These are phyloP conservation scores for Erodium maritimum DNA, from an alignment of 345 rosid genomes.

Conservation along the genomic window DNA sequence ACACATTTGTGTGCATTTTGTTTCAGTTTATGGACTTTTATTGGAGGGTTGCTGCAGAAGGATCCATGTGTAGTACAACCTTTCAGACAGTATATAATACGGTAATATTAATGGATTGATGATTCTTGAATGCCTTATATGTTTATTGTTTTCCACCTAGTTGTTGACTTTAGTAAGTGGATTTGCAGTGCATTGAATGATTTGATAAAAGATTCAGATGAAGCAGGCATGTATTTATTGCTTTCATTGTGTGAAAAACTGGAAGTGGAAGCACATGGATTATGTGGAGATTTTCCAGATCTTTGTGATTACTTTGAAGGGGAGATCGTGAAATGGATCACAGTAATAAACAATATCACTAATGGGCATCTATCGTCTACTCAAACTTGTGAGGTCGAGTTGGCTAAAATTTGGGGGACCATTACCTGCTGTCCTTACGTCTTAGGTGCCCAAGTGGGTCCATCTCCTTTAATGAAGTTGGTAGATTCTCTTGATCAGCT, in stretches of 20 bases:
- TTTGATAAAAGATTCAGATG: conserved; percentile 42
- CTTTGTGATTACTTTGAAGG: conserved; percentile 33
- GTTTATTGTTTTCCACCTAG: conserved; percentile 1
- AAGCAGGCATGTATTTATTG: conserved; percentile 50
- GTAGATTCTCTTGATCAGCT: conserved; percentile 41
- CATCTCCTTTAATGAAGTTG: conserved; percentile 36
- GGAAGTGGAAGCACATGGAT: conserved; percentile 33
- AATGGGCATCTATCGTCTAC: conserved; percentile 18
- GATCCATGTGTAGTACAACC: conserved; percentile 29
- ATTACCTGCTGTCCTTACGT: conserved; percentile 52
- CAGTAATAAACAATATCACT: conserved; percentile 20
- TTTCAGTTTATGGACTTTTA: conserved; percentile 58
- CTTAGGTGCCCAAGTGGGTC: conserved; percentile 22
- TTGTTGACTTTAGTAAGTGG: conserved; percentile 16
- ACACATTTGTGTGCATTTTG: conserved; percentile 12
- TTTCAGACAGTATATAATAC: conserved; percentile 46
- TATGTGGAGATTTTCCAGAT: conserved; percentile 23
- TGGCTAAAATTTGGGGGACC: conserved; percentile 66
- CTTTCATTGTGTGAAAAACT: conserved; percentile 45
- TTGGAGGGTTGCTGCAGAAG: conserved; percentile 44
- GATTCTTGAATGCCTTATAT: not conserved
- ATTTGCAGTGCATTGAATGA: conserved; percentile 58
- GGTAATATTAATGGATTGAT: conserved; percentile 23
- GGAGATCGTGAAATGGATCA: conserved; percentile 20
- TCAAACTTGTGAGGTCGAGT: conserved; percentile 22